Base-by-base conservation (phyloP, 805 yeast species). In the Brettanomyces sp. region DNA sequence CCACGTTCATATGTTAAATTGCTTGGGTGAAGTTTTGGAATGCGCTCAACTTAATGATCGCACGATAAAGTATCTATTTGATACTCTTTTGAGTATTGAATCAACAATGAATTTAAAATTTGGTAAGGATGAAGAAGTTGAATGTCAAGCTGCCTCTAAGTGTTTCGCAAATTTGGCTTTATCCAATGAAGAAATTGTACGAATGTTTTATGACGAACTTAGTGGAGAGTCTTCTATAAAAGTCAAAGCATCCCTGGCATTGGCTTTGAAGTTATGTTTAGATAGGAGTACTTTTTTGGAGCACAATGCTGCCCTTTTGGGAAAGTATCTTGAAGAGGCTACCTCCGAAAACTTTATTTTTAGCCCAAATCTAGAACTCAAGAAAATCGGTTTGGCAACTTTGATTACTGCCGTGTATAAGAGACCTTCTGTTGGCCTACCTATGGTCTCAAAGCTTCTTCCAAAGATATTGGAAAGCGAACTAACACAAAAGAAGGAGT, bases 341-440 rank as follows among this genome's bases (percentile, higher is more conserved):
- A 48, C 64, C 1, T 43, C 60, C 45, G 47, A 45, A 2, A 48
- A 52, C 6, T 58, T 53, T 36, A 48, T 61, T 47, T 61, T 65
- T 43, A 53, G 69, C 56, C 60, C 56, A 3, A 73, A 71, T 47
- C 66, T 82, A 37, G 74, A 69, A n/a, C 68, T 80, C 43, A 79
- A 82, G 47, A 78, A 79, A 58, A 66, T 76, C n/a, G 72, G 83
- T 1, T 66, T 81, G 32, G 72, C 79, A 5, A 77, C 82, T 22
- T 59, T 84, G 39, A 71, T 79, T 9, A 70, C 83, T 2, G 79
- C 81, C 0, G 63, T 81, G 30, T 82, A 79, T 59, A 79, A 75
- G 51, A 73, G 71, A 43, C 78, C 82, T 7, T 54, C 57, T 7
- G 55, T 75, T 23, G 63, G 80, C 9, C 60, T 74, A 3, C 72